Base-by-base conservation (phyloP, 352 stramenopile genomes). In the Pythium utonaiense region DNA sequence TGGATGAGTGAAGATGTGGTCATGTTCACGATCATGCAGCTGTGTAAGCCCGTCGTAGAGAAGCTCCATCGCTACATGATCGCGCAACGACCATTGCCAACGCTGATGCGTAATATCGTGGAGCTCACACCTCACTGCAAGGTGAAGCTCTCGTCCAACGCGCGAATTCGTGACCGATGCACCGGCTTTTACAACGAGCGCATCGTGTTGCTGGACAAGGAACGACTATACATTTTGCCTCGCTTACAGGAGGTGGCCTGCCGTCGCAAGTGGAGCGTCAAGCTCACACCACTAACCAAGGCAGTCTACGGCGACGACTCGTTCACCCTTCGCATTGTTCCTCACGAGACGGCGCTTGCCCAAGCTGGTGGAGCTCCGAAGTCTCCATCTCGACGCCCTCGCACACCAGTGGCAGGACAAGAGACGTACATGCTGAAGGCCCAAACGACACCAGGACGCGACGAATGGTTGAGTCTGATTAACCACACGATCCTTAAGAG, bases 1-100 rank as follows among this genome's bases (percentile, higher is more conserved):
- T 96, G 87, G 87, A 90, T 89, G 71, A 94, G 83, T 48, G 78
- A 94, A 40, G 85, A 94, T 40, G 80, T 95, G 7, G 80, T 93
- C n/a, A 64, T 96, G 14, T 92, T 95, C 50, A 88, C 79, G 16
- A 70, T 95, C 40, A 88, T 95, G 75, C 85, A 93, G 53, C 67
- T 95, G 24, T 93, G 85, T 57, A 77, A 90, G n/a, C 85, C 85
- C 3, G 82, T 95, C 21, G 83, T 91, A 36, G 80, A 91, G 27
- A 88, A 83, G 19, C 64, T 95, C 3, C 85, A 91, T 54, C 76
- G 82, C 31, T 95, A 95, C 57, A 88, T 90, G 74, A 93, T 69
- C 62, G 83, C 85, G 3, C 76, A 78, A 8, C 67, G 84, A 27
- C 83, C 85, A 53, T 62, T 95, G 5, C 85, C 85, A 17, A 87